Base-by-base conservation (phyloP, 306 rosid species). In the Hippophae rhamnoides region DNA sequence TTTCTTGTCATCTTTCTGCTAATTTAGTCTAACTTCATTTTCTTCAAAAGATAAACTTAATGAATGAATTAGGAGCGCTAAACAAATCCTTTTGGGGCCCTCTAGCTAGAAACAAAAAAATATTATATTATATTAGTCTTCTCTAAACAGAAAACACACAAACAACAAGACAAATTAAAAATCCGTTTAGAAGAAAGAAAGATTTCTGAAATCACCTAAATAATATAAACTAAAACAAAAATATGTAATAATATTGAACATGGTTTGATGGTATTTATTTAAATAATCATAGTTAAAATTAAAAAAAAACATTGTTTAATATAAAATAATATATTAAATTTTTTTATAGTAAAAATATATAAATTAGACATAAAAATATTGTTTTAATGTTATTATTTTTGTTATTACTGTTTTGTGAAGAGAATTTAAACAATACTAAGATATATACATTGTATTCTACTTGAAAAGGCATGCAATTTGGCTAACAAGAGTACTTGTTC, bases 81-180 rank as follows among this genome's bases (percentile, higher is more conserved):
- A 73, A 57, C 77, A 84, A 77, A 77, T 77, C 77, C 73, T 46
- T 40, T 64, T 45, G 38, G 63, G 64, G 47, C 72, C 86, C 75
- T 75, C 72, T 23, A 51, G 72, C 72, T 23, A 51, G 72, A 66
- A 69, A 68, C 71, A 48, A 77, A 73, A 73, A 57, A 3, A 62
- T 18, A 18, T 18, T 18, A 53, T 62, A 49, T 49, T 67, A 71
- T 80, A 78, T 31, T 31, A 31, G 38, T 61, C 73, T 72, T 71
- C 18, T 52, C 66, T 69, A 66, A 75, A 62, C 56, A 18, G 23
- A 69, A 52, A 73, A 62, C 71, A 74, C 83, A 73, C 95, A 82
- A 79, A 82, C 84, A 84, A 82, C 89, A 79, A 79, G 89, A 82
- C 83, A 70, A 81, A 82, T 74, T 71, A 65, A 63, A 46, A 11